A percentile compares a stretch with the other conserved stretches of the same genome.
phyloP scores from a whole-genome alignment of 495 filamentous ascomycete genomes.

The Lasiosphaeriaceae sp. region DNA sequence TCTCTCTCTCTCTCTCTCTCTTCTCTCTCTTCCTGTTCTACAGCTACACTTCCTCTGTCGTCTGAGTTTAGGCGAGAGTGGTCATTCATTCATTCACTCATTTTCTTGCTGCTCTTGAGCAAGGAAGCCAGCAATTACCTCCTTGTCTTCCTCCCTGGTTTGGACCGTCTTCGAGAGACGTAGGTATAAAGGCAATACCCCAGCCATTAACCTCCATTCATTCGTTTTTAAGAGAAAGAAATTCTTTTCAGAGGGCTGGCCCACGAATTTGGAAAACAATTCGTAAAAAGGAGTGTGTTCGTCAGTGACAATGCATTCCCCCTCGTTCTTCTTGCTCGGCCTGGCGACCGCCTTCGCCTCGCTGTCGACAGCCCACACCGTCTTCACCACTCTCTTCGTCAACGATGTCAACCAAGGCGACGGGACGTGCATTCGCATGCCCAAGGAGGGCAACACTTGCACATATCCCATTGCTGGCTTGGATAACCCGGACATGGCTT shows the following conservation, averaged over 20 bases:
- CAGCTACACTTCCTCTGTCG: too few species aligned
- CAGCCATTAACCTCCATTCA: neutral
- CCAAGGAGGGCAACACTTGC: constrained; percentile 40
- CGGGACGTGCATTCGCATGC: constrained; percentile 67
- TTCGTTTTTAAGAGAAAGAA: too few species aligned
- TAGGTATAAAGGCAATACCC: neutral
- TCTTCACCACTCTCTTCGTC: constrained; percentile 64
- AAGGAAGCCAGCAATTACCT: too few species aligned
- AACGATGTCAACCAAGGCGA: constrained; percentile 62
- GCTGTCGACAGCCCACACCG: constrained; percentile 53
- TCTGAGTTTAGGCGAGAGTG: neutral
- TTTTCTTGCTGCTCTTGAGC: neutral
- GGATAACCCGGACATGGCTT: constrained; percentile 61
- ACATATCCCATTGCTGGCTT: constrained; percentile 54
- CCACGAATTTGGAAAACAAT: neutral
- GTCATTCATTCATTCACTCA: neutral
- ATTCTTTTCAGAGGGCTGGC: constrained; percentile 6
- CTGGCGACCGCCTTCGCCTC: constrained; percentile 28
- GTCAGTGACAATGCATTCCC: constrained; percentile 15
- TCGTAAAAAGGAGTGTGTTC: neutral
- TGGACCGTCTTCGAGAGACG: neutral
- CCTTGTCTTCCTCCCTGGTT: too few species aligned
- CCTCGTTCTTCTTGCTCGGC: constrained; percentile 19
- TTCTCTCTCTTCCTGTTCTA: neutral
- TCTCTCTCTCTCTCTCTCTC: neutral